Base-by-base conservation (phyloP, 768 basidiomycete genomes). In the Pleurotus sapidus region DNA sequence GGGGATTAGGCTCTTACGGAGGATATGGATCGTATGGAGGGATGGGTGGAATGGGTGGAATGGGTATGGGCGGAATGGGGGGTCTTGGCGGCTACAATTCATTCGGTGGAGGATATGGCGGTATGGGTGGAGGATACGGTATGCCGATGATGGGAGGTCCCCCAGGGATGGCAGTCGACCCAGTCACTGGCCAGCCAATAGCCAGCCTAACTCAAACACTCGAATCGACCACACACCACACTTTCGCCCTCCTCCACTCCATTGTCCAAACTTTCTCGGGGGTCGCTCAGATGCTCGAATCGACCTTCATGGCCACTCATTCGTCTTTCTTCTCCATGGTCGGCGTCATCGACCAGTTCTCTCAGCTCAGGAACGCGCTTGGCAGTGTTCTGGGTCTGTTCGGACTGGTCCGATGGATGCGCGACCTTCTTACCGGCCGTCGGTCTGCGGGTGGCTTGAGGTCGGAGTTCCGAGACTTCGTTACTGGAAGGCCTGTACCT, bases 301-400 rank as follows among this genome's bases (percentile, higher is more conserved):
- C 86, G 34, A 98, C 96, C 4, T 98, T 96, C 73, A 91, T 98
- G 88, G 96, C 96, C 2, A 96, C 94, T 0, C 94, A 96, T 70
- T 93, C 91, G 0, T 90, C 87, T 7, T 96, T 96, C 73, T 96
- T 95, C 70, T 93, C 94, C 57, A 94, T 96, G 88, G 93, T 95
- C 50, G 92, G 93, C 60, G 96, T 99, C 46, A 81, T 95, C 39
- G 97, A 99, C 66, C 97, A 99, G 67, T 89, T 99, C 65, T 87
- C 86, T 2, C 92, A 93, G 63, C 83, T 98, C 43, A 83, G 94
- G 49, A 90, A 95, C 62, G 95, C 94, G 11, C 81, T 98, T 14
- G 95, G 94, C 20, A 95, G 95, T 67, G 93, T 98, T 0, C 78
- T 98, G 4, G 93, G 93, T 30, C 72, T 98, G 37, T 98, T 99